Evolutionary conservation across 2,329 filamentous ascomycete species (phyloP), one percentile per base, ranked within the genome.

Genomic region (Chaetomium strumarium): DNA sequence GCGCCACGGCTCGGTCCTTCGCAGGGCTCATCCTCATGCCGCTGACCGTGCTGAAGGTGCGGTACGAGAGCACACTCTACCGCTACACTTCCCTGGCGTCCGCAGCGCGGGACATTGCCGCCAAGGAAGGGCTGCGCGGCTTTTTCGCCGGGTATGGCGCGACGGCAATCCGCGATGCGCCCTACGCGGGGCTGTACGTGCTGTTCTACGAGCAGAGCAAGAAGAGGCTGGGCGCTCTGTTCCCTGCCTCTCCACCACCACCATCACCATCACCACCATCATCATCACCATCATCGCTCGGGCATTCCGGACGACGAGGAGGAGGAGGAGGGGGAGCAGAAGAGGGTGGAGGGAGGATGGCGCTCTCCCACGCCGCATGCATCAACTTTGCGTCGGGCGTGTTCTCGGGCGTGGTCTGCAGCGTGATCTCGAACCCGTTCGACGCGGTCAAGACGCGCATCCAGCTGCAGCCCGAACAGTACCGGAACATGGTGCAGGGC

Each of bases 131-230:
- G 0, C 51, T 88, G 3, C 81, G 85, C 30, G 93, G 92, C 0
- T 95, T 99, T 70, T 97, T 97, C 64, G 83, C 88, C 0, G 93
- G 93, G 1, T 96, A 95, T 64, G 93, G 93, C 39, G 93, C 92
- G 1, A 99, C 93, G 0, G 90, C 93, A 0, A 81, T 95, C 29
- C 80, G 93, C 42, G 93, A 99, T 69, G 93, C 91, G n/a, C 93
- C 93, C 0, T 97, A 97, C 67, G 93, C 93, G 0, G 93, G 93
- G 0, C 76, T 96, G 14, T 99, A 99, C 65, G 90, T 99, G 1
- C 74, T 96, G 8, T 88, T 96, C 62, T 99, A 99, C 70, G 93
- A 99, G 72, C 80, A 88, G 64, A 77, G 83, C 52, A 95, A 95
- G 70, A 79, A 76, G 46, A 73, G 75, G 13, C 72, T 93, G 13